Base-by-base conservation (phyloP, 495 filamentous ascomycete genomes). In the Daldinia childiae region DNA sequence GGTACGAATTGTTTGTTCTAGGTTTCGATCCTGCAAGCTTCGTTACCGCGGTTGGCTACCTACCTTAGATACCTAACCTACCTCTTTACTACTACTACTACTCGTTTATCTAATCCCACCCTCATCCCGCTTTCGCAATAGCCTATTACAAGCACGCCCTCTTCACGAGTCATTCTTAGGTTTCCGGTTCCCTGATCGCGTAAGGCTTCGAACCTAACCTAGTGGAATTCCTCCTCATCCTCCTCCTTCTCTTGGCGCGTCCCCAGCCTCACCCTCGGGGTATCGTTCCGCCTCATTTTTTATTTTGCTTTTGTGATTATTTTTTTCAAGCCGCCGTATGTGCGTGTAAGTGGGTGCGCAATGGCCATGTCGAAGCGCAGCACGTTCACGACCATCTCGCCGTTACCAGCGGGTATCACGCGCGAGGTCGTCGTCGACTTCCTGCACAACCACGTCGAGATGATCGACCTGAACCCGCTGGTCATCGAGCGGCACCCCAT, bases 391-490 rank as follows among this genome's bases (percentile, higher is more conserved):
- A 89, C 85, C 36, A 85, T 93, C 66, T 93, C 90, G 30, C 88
- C 91, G 0, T 85, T 94, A 21, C 92, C 92, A 0, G 59, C 84
- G n/a, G 82, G 82, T 54, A 86, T 93, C 57, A 83, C 87, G 19
- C 88, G 91, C 34, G 82, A 90, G 70, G 85, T 85, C 12, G 92
- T 92, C 27, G 74, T 93, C 65, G 82, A 87, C 27, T 90, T 90
- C 21, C 85, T 94, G 6, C 90, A 92, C 78, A 86, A 88, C 74
- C 91, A 93, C 75, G 77, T 82, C 43, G 88, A 88, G 64, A 94
- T 95, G 87, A 94, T 94, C 72, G 89, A 92, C 48, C 82, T 94
- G 27, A 95, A 94, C 77, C 92, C 92, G 0, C 84, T 94, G 6
- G 91, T 95, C 56, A 86, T 90, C 51, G 86, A 90, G 39, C 86